phyloP scores from a whole-genome alignment of 495 filamentous ascomycete genomes.

The Trichoderma reesei region DNA sequence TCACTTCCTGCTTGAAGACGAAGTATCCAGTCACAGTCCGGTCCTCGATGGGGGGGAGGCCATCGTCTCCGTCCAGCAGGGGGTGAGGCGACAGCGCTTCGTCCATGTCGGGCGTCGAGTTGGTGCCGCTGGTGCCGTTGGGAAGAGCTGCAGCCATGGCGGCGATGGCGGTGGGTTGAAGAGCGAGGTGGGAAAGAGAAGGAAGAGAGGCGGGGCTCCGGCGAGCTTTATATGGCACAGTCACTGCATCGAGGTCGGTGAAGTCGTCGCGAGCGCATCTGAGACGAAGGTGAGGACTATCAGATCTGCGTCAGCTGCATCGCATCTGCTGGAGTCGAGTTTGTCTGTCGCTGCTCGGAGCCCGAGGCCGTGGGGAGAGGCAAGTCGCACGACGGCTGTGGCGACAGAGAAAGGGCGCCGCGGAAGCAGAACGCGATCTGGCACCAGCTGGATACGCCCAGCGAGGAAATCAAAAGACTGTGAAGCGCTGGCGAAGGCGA shows the following conservation, averaged over 20 bases:
- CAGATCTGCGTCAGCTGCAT: not conserved
- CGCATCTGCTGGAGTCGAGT: not conserved
- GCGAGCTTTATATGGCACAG: constrained; percentile 1
- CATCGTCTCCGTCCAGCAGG: constrained; percentile 16
- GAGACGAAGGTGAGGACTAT: not conserved
- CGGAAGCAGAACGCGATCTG: not conserved
- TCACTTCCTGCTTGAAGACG: constrained; percentile 72
- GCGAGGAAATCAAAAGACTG: not conserved
- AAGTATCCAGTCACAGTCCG: constrained; percentile 36
- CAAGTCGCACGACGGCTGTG: not conserved
- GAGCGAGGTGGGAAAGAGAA: not conserved
- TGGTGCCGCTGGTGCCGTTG: not conserved
- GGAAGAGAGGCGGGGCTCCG: not conserved
- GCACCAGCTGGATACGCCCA: too few relatives aligned
- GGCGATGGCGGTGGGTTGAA: not conserved
- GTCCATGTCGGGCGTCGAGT: not conserved
- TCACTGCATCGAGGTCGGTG: constrained; percentile 1
- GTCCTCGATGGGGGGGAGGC: constrained; percentile 23
- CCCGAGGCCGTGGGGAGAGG: not conserved
- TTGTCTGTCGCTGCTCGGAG: not conserved
- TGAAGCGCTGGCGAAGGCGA: not conserved
- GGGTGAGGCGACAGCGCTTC: not conserved
- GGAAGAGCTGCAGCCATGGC: not conserved
- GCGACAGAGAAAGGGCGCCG: not conserved
- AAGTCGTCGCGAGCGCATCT: not conserved